Base-by-base conservation (phyloP, 106 monocot genomes). In the Dioscorea alata region DNA sequence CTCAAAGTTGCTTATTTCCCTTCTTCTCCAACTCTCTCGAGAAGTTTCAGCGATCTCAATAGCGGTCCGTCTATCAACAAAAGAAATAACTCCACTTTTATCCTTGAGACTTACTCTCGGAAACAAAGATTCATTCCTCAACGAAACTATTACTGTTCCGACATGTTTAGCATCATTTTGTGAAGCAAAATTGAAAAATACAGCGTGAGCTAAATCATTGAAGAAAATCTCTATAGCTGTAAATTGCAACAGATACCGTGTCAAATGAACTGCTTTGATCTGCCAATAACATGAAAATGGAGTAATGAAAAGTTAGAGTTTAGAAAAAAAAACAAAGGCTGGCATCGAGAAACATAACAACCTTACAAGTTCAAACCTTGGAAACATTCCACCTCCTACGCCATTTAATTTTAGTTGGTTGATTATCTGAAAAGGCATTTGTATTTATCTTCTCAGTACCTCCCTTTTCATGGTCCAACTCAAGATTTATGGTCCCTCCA, bases 251-350 rank as follows among this genome's bases (percentile, higher is more conserved):
- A 99, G 82, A 52, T 93, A 90, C 0, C 99, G 82, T 59, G 85
- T 99, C 90, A 75, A 99, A 71, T 99, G 85, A 68, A 99, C 99
- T 54, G 89, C 76, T 80, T 90, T 99, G 79, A 99, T 83, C 99
- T 99, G 90, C 50, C 24, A 78, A 60, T 60, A 63, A 6, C 8
- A 33, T 2, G 49, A 49, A 77, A 73, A 58, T 48, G 17, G 32
- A 58, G 59, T 54, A 48, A 22, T 15, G n/a, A 49, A 8, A 16
- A 28, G 28, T 28, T 4, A 59, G 50, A 33, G 57, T 48, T 17
- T n/a, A n/a, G 21, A 74, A 65, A 63, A 2, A 60, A 23, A 71
- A 70, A 28, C 16, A 28, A 51, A 24, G 23, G 59, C 19, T 59
- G 12, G 58, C 33, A 9, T 25, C 25, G 8, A 33, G 51, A 54